These are phyloP conservation scores for Tephrocybe sp. DNA, from an alignment of 768 basidiomycete genomes.

Conservation along the genomic window DNA sequence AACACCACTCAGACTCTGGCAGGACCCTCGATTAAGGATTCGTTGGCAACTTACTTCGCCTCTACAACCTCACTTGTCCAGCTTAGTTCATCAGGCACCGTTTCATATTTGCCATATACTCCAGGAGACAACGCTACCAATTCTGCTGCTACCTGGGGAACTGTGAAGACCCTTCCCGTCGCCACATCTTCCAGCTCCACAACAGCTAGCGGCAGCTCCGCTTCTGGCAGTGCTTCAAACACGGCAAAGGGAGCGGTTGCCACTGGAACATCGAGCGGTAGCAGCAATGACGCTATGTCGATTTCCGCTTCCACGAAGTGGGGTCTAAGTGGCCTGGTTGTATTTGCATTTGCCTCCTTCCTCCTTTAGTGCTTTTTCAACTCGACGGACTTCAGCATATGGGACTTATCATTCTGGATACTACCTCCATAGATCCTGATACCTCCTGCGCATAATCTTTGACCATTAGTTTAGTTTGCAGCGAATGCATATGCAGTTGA, in stretches of 20 bases:
- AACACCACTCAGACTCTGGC: constrained; percentile 63
- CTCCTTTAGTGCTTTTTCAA: constrained; percentile 9
- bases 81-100: constrained; percentile 55
- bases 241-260: constrained; percentile 13
- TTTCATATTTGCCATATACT: constrained; percentile 60
- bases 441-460: not conserved
- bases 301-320: constrained; percentile 8
- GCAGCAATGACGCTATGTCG: constrained; percentile 6
- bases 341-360: constrained; percentile 9
- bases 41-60: constrained; percentile 62
- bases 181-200: constrained; percentile 25
- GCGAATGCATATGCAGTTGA: not conserved
- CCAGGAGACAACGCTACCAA: constrained; percentile 41
- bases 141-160: constrained; percentile 45
- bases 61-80: constrained; percentile 62
- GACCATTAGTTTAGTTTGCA: not conserved
- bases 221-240: constrained; percentile 3
- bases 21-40: constrained; percentile 59
- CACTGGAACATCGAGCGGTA: constrained; percentile 6
- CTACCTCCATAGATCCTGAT: not conserved
- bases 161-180: constrained; percentile 41
- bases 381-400: not conserved
- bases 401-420: not conserved
- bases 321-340: constrained; percentile 9
- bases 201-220: not conserved